A percentile compares a stretch with the other conserved stretches of the same genome.
phyloP scores from a whole-genome alignment of 139 green algal species.

The Chlorella sp. region DNA sequence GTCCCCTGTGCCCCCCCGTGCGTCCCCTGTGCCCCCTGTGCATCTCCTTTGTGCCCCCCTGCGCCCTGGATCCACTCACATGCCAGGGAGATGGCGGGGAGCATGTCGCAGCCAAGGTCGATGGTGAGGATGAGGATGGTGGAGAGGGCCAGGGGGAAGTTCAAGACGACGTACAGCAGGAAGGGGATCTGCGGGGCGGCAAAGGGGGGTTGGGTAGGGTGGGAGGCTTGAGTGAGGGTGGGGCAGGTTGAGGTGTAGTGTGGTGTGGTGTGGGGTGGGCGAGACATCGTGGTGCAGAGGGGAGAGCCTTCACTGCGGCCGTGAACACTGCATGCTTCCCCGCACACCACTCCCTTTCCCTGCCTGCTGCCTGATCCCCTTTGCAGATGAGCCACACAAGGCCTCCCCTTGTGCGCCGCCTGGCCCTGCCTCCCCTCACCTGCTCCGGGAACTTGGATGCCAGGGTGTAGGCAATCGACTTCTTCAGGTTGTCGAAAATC shows the following conservation, averaged over 20 bases:
- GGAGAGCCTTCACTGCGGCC: too few species aligned
- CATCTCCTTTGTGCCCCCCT: not conserved
- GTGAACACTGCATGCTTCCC: too few species aligned
- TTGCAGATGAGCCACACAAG: too few species aligned
- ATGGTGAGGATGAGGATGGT: slow-evolving; percentile 86
- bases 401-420: too few species aligned
- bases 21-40: too few species aligned
- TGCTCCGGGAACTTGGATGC: slow-evolving; percentile 82
- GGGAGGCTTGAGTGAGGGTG: not conserved
- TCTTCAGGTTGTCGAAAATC: slow-evolving; percentile 92
- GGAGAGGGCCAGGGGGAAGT: slow-evolving; percentile 79
- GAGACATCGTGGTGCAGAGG: not conserved
- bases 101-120: slow-evolving; percentile 82
- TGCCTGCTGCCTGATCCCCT: too few species aligned
- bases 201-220: not conserved
- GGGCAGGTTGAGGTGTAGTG: too few species aligned
- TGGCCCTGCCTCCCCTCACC: not conserved
- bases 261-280: not conserved
- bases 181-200: slow-evolving; percentile 56
- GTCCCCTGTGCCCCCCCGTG: too few species aligned
- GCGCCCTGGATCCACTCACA: slow-evolving; percentile 36
- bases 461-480: slow-evolving; percentile 86
- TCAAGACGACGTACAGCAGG: slow-evolving; percentile 68
- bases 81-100: slow-evolving; percentile 87
- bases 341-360: too few species aligned